Conservation (phyloP, 257 asterid species). For the Solanum rostratum region DNA sequence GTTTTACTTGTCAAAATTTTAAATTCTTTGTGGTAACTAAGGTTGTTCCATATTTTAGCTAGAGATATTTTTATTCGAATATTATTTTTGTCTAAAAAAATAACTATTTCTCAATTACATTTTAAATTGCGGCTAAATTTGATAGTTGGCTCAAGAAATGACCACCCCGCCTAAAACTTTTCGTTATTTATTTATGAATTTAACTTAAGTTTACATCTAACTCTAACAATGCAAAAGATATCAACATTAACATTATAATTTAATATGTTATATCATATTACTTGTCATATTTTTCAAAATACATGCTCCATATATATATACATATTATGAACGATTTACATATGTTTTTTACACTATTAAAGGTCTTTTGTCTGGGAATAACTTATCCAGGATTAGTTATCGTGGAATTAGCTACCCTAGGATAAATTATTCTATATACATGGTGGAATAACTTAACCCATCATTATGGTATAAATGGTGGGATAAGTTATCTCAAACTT, state of each 20-base stretch:
- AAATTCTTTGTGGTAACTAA: not conserved
- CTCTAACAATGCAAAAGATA: not conserved
- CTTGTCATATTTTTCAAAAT: not conserved
- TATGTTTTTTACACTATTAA: not conserved
- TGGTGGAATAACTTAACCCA: too few species aligned
- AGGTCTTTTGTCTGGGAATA: too few species aligned
- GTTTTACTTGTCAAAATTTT: not conserved
- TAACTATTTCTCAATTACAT: too few species aligned
- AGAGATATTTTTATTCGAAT: too few species aligned
- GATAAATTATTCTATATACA: too few species aligned
- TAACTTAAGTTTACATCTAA: not conserved
- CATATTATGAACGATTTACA: too few species aligned
- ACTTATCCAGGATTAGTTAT: too few species aligned
- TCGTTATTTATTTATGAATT: not conserved
- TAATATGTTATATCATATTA: not conserved
- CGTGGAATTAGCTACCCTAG: too few species aligned
- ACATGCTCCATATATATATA: not conserved
- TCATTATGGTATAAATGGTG: too few species aligned
- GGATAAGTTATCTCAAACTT: too few species aligned
- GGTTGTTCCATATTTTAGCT: not conserved
- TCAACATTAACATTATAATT: not conserved
- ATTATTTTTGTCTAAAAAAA: too few species aligned
- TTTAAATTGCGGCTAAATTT: not conserved
- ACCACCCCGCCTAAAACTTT: not conserved
- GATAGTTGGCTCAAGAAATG: not conserved